phyloP scores from a whole-genome alignment of 768 basidiomycete genomes.

The Boletus eberwhitei region DNA sequence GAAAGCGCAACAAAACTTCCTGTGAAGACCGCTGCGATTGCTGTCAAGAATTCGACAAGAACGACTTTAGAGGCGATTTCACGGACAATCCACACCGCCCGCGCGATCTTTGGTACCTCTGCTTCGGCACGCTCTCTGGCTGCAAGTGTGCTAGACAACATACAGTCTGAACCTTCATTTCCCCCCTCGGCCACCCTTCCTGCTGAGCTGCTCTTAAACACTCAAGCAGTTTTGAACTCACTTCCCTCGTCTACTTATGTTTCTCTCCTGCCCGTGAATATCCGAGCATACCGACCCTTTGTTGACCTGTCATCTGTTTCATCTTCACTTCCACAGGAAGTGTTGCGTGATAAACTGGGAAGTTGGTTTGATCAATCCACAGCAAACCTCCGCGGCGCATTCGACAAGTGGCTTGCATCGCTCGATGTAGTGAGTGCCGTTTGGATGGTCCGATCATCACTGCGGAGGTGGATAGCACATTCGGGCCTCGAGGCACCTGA shows the following conservation, averaged over 20 bases:
- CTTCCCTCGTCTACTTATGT: constrained; percentile 85
- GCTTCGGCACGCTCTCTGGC: constrained; percentile 46
- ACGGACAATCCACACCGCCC: constrained; percentile 54
- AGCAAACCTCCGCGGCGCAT: constrained; percentile 41
- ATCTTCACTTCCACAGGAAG: constrained; percentile 43
- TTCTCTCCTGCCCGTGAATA: constrained; percentile 64
- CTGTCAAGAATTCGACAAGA: constrained; percentile 53
- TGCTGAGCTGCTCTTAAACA: constrained; percentile 57
- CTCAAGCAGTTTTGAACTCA: constrained; percentile 59
- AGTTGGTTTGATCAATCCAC: constrained; percentile 64
- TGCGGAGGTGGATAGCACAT: constrained; percentile 44
- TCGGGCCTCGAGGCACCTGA: constrained; percentile 50
- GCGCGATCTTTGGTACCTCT: constrained; percentile 52
- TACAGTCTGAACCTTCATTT: constrained; percentile 50
- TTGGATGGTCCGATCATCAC: constrained; percentile 63
- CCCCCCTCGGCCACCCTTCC: constrained; percentile 35
- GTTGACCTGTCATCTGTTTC: constrained; percentile 66
- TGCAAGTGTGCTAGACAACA: constrained; percentile 51
- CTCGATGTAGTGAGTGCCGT: constrained; percentile 62
- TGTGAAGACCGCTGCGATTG: constrained; percentile 40
- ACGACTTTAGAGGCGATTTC: constrained; percentile 53
- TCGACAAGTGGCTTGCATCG: constrained; percentile 55
- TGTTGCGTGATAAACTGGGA: constrained; percentile 46
- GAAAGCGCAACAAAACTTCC: constrained; percentile 6
- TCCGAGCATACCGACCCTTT: constrained; percentile 82